A percentile compares a stretch with the other conserved stretches of the same genome.
phyloP scores from a whole-genome alignment of 441 rosid species.

The Pelargonium cotyledonis region DNA sequence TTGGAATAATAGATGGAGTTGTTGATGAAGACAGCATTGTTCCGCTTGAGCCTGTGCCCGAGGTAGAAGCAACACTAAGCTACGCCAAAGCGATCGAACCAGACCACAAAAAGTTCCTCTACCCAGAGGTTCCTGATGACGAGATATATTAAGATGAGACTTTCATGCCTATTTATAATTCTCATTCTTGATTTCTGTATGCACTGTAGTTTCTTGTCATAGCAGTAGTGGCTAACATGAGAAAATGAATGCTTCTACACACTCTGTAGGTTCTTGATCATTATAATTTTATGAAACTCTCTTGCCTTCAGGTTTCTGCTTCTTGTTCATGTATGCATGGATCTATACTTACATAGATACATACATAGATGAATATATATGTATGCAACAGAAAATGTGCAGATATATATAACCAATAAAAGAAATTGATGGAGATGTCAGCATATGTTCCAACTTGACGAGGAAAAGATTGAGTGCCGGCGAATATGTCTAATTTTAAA shows the following conservation, averaged over 20 bases:
- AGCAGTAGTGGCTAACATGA: neutral
- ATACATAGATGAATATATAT: too few relatives aligned
- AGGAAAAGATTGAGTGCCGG: too few relatives aligned
- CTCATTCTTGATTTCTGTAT: neutral
- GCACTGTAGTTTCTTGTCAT: neutral
- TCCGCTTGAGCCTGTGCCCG: slow-evolving; percentile 72
- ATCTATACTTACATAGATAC: too few relatives aligned
- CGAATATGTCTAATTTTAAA: too few relatives aligned
- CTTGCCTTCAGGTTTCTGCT: too few relatives aligned
- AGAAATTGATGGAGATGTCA: too few relatives aligned
- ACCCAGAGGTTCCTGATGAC: slow-evolving; percentile 81
- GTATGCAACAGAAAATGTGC: too few relatives aligned
- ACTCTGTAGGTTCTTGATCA: too few relatives aligned
- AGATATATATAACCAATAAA: too few relatives aligned
- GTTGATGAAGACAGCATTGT: slow-evolving; percentile 79
- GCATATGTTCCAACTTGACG: too few relatives aligned
- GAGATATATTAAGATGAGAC: slow-evolving; percentile 49
- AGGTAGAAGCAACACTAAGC: slow-evolving; percentile 49
- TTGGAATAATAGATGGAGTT: slow-evolving; percentile 88
- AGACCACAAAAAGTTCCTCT: slow-evolving; percentile 75
- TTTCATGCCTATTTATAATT: slow-evolving; percentile 6
- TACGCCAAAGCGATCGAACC: slow-evolving; percentile 45
- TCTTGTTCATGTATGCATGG: too few relatives aligned
- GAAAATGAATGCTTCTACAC: neutral
- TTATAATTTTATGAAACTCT: too few relatives aligned